phyloP scores from a whole-genome alignment of 768 basidiomycete species.

The Russula ochroleuca region DNA sequence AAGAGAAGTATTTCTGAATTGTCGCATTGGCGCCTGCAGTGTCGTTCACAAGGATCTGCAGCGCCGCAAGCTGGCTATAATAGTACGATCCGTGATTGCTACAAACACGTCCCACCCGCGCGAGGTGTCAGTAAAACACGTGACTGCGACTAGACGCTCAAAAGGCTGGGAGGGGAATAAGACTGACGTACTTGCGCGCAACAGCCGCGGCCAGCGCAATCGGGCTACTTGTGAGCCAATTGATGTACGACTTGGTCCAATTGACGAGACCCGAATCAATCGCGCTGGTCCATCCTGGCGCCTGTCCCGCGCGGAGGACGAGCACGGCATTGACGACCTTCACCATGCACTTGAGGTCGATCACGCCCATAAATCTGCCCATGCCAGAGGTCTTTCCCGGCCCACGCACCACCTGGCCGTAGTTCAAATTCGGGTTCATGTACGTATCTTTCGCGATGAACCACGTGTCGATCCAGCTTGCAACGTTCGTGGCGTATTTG shows the following conservation, averaged over 20 bases:
- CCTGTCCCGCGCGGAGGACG: slow-evolving; percentile 29
- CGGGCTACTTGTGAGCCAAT: slow-evolving; percentile 32
- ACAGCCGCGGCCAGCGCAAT: slow-evolving; percentile 28
- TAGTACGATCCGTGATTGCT: slow-evolving; percentile 39
- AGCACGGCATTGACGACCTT: slow-evolving; percentile 34
- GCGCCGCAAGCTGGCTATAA: slow-evolving; percentile 32
- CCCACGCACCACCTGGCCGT: slow-evolving; percentile 26
- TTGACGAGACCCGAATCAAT: slow-evolving; percentile 30
- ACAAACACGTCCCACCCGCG: background rate
- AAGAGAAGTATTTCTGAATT: slow-evolving; percentile 32
- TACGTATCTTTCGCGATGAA: slow-evolving; percentile 33
- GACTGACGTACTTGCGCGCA: slow-evolving; percentile 31
- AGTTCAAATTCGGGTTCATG: slow-evolving; percentile 35
- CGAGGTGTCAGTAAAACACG: background rate
- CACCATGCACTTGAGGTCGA: slow-evolving; percentile 32
- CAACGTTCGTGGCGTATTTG: slow-evolving; percentile 30
- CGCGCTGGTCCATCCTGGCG: slow-evolving; percentile 31
- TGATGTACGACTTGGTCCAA: slow-evolving; percentile 33
- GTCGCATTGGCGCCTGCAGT: slow-evolving; percentile 29
- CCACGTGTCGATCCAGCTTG: slow-evolving; percentile 33
- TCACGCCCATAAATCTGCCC: slow-evolving; percentile 9
- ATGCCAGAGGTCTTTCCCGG: slow-evolving; percentile 1
- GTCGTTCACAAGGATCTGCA: slow-evolving; percentile 35
- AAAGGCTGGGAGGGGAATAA: background rate
- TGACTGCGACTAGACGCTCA: background rate